Conservation (phyloP, 1,284 basidiomycete genomes). For the Phylloporus sp. region DNA sequence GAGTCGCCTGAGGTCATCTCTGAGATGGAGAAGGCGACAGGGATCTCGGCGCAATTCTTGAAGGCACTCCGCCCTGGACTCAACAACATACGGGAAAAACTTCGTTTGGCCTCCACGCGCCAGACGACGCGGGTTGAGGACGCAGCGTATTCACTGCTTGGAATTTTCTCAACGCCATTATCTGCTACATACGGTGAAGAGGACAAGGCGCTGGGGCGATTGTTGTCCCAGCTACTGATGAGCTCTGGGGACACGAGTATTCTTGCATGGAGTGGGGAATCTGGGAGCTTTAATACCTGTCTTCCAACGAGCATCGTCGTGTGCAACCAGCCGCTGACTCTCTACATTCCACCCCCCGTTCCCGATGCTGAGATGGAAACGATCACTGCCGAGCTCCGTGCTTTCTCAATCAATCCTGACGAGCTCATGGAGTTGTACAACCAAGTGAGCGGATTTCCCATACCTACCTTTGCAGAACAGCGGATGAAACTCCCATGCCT, state of each 20-base stretch:
- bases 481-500: slow-evolving; percentile 18
- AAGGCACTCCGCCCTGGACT: no score
- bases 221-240: not conserved
- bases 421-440: slow-evolving; percentile 11
- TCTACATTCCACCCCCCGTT: not conserved
- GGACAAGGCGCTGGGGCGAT: not conserved
- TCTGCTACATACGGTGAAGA: not conserved
- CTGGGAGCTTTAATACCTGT: slow-evolving; percentile 1
- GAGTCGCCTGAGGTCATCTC: no score
- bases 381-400: not conserved
- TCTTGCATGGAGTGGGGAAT: not conserved
- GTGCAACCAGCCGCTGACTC: not conserved
- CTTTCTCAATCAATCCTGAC: not conserved
- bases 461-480: slow-evolving; percentile 1
- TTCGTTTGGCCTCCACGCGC: no score
- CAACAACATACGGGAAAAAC: no score
- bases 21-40: no score
- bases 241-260: not conserved
- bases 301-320: not conserved
- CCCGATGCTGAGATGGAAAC: not conserved
- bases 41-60: no score
- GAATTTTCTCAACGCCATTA: no score
- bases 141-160: no score
- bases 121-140: no score
- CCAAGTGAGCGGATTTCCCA: not conserved